Percentiles rank a stretch among this genome's conserved stretches.
Evolutionary conservation across 2,329 filamentous ascomycete species (phyloP).

Genomic region (Exophiala sp.): DNA sequence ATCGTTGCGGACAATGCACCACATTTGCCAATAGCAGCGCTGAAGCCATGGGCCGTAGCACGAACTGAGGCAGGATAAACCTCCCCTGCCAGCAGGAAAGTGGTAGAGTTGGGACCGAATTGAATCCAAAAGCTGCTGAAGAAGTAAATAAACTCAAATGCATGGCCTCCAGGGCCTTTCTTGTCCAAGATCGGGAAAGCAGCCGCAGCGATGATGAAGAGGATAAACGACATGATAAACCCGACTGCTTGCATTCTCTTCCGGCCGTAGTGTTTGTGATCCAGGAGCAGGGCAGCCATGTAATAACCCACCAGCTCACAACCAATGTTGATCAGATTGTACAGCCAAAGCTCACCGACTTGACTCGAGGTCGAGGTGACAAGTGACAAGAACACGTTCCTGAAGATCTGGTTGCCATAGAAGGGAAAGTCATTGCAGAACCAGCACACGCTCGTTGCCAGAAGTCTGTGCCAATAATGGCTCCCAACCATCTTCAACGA

Average conservation of each 20-base stretch:
- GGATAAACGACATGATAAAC: slow-evolving; percentile 87
- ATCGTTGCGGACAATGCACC: slow-evolving; percentile 84
- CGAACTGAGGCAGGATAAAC: slow-evolving; percentile 94
- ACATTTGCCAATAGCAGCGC: slow-evolving; percentile 84
- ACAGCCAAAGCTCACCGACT: slow-evolving; percentile 70
- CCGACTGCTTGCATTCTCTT: slow-evolving; percentile 96
- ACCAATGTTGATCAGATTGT: slow-evolving; percentile 85
- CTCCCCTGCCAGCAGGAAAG: slow-evolving; percentile 92
- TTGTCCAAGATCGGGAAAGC: slow-evolving; percentile 61
- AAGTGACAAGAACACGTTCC: slow-evolving; percentile 80
- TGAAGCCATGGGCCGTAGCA: slow-evolving; percentile 89
- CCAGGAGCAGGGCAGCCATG: slow-evolving; percentile 76
- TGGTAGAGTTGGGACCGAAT: slow-evolving; percentile 93
- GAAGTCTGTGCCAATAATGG: slow-evolving; percentile 65
- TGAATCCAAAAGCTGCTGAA: slow-evolving; percentile 98
- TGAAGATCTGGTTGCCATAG: slow-evolving; percentile 98
- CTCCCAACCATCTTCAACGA: slow-evolving; percentile 75
- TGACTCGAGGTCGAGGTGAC: slow-evolving; percentile 73
- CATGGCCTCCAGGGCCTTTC: slow-evolving; percentile 40
- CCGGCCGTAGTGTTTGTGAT: slow-evolving; percentile 93
- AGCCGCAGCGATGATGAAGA: slow-evolving; percentile 77
- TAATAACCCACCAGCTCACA: slow-evolving; percentile 88
- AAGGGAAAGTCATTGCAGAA: slow-evolving; percentile 98
- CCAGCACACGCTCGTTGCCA: slow-evolving; percentile 51
- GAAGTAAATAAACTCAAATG: slow-evolving; percentile 95